phyloP scores from a whole-genome alignment of 257 asterid genomes.

The Forsythia viridissima region DNA sequence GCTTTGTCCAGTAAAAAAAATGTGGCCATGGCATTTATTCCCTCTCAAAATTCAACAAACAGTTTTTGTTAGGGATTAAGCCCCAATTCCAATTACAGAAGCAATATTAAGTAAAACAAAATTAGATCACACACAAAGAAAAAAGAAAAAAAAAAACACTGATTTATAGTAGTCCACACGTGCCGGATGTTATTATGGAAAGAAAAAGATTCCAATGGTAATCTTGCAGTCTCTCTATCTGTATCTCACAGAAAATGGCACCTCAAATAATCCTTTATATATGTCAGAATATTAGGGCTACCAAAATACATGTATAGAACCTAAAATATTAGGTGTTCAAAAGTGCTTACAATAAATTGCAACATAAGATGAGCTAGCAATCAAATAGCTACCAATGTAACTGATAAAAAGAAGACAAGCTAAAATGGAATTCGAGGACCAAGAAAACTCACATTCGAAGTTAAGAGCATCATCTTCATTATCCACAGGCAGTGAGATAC shows the following conservation, averaged over 20 bases:
- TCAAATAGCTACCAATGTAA: background rate
- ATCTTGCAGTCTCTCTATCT: background rate
- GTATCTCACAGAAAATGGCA: background rate
- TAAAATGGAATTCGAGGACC: constrained; percentile 5
- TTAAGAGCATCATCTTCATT: constrained; percentile 35
- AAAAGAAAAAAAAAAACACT: too few species aligned
- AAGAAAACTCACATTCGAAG: constrained; percentile 44
- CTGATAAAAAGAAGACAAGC: background rate
- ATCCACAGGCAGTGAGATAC: constrained; percentile 20
- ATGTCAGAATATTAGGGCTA: background rate
- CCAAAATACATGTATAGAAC: background rate
- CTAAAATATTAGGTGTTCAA: background rate
- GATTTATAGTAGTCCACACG: background rate
- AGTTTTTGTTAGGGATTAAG: background rate
- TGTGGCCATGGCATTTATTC: background rate
- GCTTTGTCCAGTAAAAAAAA: background rate
- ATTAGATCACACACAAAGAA: background rate
- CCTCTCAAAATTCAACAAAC: background rate
- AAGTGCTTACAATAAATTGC: background rate
- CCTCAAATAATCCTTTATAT: background rate
- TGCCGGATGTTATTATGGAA: background rate
- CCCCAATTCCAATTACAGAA: background rate
- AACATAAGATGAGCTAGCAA: constrained; percentile 10
- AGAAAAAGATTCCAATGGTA: background rate
- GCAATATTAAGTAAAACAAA: background rate